Evolutionary conservation across 176 grass and related monocot species (phyloP), one percentile per base, ranked within the genome.

Genomic region (Avena atlantica): DNA sequence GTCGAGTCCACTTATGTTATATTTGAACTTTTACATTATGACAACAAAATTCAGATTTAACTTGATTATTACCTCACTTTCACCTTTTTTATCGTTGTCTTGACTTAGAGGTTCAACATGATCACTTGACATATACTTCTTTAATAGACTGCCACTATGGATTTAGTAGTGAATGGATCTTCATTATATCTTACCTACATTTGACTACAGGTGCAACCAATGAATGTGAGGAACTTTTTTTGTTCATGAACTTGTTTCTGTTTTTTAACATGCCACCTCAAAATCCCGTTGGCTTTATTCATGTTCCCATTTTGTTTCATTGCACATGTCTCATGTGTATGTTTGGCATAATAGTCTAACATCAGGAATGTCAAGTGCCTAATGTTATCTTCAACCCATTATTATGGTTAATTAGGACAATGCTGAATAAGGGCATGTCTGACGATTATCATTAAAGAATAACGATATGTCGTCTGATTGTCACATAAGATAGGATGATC

Each of bases 171-270:
- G 80, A 98, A 88, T 80, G 89, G 70, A 34, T 76, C 86, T 98
- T 84, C 87, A 95, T 81, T 89, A 85, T 59, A 57, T 92, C 84
- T 98, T 95, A 80, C 91, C 95, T 83, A 84, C 86, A 56, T 95
- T 98, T 93, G 95, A 98, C 64, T 98, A 98, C 89, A 94, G 95
- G 91, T 97, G 90, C 47, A 21, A 13, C 21, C 68, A 80, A 10
- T 45, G 17, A 83, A 21, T 49, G 23, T 11, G 50, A 62, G 15
- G 15, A 44, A 40, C 9, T 84, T 60, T 87, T 16, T 85, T 78
- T 42, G 57, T 74, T 67, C 4, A 9, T 80, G 31, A 34, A 34
- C 31, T 34, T 34, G 31, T 34, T 34, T 34, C 31, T 34, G 31
- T 34, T 34, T 34, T 34, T 34, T 34, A 34, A 34, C 31, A 34